Percentiles rank a stretch among this genome's conserved stretches.
Conservation (phyloP, 257 asterid genomes). For the Forsythia viridissima region DNA sequence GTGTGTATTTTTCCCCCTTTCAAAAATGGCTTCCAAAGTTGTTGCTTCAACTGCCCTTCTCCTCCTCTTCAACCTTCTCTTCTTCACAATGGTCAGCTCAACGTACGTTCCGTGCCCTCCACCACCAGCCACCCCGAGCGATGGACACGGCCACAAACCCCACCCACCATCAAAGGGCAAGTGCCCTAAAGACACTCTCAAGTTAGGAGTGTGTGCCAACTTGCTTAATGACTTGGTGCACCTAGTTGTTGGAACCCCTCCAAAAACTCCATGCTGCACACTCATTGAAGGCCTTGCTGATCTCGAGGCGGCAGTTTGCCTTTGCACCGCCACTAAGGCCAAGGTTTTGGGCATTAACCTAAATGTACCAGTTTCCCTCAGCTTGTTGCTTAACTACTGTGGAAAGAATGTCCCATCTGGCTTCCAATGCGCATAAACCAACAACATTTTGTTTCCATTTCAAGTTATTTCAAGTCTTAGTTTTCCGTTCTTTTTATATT, state of each 20-base stretch:
- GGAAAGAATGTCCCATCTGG: conserved; percentile 33
- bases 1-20: not conserved
- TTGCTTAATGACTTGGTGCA: conserved; percentile 26
- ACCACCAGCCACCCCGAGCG: conserved; percentile 8
- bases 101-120: conserved; percentile 19
- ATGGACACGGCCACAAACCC: not conserved
- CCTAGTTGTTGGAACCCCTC: conserved; percentile 29
- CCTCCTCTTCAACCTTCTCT: conserved; percentile 23
- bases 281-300: conserved; percentile 36
- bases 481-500: not conserved
- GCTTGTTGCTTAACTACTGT: conserved; percentile 35
- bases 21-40: not conserved
- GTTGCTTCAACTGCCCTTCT: conserved; percentile 20
- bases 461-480: not conserved
- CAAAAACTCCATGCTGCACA: conserved; percentile 37
- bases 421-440: conserved; percentile 16
- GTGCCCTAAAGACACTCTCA: conserved; percentile 42
- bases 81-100: conserved; percentile 22
- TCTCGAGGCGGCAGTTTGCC: conserved; percentile 43
- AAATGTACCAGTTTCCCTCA: conserved; percentile 35
- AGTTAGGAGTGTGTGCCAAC: conserved; percentile 37
- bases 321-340: conserved; percentile 45
- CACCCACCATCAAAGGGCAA: not conserved
- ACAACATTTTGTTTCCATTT: not conserved
- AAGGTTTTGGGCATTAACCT: conserved; percentile 39